Base-by-base conservation (phyloP, 2,329 filamentous ascomycete genomes). In the Chaetomium strumarium region DNA sequence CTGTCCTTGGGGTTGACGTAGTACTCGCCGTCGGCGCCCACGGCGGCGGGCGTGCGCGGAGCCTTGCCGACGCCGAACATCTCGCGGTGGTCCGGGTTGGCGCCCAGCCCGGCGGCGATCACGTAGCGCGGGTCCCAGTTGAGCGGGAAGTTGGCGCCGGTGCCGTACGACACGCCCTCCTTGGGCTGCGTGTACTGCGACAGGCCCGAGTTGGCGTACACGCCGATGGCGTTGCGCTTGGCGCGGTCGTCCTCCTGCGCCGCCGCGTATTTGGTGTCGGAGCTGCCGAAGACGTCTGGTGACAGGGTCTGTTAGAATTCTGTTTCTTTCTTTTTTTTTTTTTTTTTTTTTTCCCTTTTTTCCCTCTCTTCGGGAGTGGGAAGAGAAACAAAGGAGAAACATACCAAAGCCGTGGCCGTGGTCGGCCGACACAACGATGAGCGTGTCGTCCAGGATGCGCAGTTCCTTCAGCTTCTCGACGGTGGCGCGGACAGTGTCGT, bases 91-190 rank as follows among this genome's bases (percentile, higher is more conserved):
- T 95, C 89, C 0, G 89, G 89, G 64, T 79, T 78, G 31, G 86
- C 86, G 45, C 76, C 80, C 33, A 89, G 69, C 47, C 89, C 89
- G 38, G 83, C 78, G 51, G 86, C 88, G 46, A 95, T 81, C 53
- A 86, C 86, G 71, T 92, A 93, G 31, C 89, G 80, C 13, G 89
- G 89, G 66, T 89, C 85, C 88, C 89, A 93, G 74, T 89, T 90
- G 57, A 80, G 75, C 17, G 89, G 89, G 76, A 93, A 95, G 72
- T 87, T 80, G 60, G 81, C 76, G 47, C 85, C 85, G 19, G 87
- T 86, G 61, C 78, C 78, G 74, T 92, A 92, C 52, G 80, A 79
- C 58, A 86, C 76, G 55, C 79, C 78, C 36, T 73, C 70, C 58
- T 72, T 70, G 50, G 75, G 72, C 39, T 80, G 72, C 5, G 80